A percentile compares a stretch with the other conserved stretches of the same genome.
Evolutionary conservation across 164 flowering plant species (phyloP).

Genomic region (Aristolochia californica): DNA sequence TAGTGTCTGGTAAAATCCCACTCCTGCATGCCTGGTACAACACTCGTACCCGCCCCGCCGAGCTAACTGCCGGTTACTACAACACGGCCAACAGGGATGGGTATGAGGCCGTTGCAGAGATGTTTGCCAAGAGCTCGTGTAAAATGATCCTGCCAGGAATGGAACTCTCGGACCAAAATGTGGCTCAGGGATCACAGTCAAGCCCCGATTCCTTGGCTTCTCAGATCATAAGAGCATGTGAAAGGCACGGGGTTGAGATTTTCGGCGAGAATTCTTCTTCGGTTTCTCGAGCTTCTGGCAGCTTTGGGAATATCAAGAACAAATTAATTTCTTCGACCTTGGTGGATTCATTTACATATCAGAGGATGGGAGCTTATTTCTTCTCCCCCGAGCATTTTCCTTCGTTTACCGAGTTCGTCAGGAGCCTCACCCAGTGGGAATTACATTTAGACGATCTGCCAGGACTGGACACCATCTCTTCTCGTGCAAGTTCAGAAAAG

Average conservation of each 20-base stretch:
- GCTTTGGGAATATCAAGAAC: conserved; percentile 46
- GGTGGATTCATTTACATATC: conserved; percentile 53
- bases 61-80: conserved; percentile 74
- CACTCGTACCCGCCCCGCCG: conserved; percentile 63
- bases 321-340: conserved; percentile 14
- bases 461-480: conserved; percentile 13
- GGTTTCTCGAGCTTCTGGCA: conserved; percentile 18
- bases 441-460: conserved; percentile 48
- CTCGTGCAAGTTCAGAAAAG: conserved; percentile 9
- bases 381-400: conserved; percentile 88
- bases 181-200: conserved; percentile 27
- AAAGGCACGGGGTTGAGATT: conserved; percentile 38
- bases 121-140: conserved; percentile 59
- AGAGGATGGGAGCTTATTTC: conserved; percentile 91
- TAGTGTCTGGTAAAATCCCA: conserved; percentile 57
- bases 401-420: conserved; percentile 45
- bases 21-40: conserved; percentile 52
- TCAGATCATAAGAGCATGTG: conserved; percentile 43
- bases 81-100: conserved; percentile 60
- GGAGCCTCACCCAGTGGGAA: conserved; percentile 33
- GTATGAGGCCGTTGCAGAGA: conserved; percentile 47
- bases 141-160: conserved; percentile 62
- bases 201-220: conserved; percentile 55
- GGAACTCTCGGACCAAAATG: conserved; percentile 60
- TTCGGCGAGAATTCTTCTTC: conserved; percentile 49